Evolutionary conservation across 2,329 filamentous ascomycete species (phyloP).

Genomic region (Neofusicoccum umdonicola): DNA sequence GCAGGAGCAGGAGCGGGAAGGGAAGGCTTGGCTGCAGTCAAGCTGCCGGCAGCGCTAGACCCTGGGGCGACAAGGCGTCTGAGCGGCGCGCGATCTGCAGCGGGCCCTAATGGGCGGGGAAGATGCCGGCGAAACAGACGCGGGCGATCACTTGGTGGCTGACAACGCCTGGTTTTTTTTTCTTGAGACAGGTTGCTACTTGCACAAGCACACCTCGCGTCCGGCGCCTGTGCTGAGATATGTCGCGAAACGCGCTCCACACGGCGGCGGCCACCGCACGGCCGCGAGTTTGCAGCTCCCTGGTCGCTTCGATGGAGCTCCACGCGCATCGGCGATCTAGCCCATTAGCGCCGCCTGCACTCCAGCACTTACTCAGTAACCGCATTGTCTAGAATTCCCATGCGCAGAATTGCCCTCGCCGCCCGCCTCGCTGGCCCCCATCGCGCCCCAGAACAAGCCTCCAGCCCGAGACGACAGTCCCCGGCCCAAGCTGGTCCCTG

Average conservation of each 20-base stretch:
- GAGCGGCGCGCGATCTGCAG: background rate
- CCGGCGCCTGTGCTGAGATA: background rate
- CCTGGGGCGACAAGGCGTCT: background rate
- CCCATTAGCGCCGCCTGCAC: background rate
- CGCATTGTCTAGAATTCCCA: constrained; percentile 5
- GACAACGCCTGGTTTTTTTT: background rate
- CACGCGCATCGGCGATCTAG: constrained; percentile 9
- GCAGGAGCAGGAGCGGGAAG: too few relatives aligned
- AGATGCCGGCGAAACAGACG: background rate
- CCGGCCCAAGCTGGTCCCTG: background rate
- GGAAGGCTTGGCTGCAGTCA: background rate
- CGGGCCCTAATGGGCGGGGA: background rate
- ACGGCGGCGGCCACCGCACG: background rate
- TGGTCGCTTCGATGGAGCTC: constrained; percentile 2
- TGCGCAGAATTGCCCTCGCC: background rate
- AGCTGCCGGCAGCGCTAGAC: background rate
- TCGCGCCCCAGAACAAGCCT: background rate
- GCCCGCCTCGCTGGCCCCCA: background rate
- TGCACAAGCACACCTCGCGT: background rate
- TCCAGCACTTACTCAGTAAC: constrained; percentile 9
- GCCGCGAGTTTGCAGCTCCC: background rate
- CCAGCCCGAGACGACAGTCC: background rate
- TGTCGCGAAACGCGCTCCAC: background rate
- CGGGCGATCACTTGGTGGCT: background rate
- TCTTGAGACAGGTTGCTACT: background rate